phyloP scores from a whole-genome alignment of 164 flowering plant species.

The Magnolia officinalis region DNA sequence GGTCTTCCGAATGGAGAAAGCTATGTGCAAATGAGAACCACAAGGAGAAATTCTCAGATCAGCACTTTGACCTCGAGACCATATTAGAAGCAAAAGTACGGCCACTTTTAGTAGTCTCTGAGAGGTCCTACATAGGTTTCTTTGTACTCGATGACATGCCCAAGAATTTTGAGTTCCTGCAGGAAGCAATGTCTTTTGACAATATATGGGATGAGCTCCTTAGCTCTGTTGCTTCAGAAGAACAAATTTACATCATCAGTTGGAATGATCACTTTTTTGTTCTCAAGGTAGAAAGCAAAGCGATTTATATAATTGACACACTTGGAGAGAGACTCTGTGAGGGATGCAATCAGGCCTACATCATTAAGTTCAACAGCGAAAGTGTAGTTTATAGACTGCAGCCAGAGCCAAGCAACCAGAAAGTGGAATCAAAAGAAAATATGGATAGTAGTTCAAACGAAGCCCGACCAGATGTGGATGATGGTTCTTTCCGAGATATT shows the following conservation, averaged over 20 bases:
- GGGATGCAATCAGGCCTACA: no score
- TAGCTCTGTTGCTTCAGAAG: neutral
- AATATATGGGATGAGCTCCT: slow-evolving; percentile 45
- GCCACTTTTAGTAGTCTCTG: slow-evolving; percentile 29
- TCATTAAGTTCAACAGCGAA: slow-evolving; percentile 15
- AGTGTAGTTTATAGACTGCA: slow-evolving; percentile 19
- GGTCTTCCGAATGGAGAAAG: slow-evolving; percentile 51
- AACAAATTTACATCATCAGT: neutral
- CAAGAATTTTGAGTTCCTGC: slow-evolving; percentile 38
- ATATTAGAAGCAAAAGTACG: slow-evolving; percentile 34
- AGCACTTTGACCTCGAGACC: slow-evolving; percentile 62
- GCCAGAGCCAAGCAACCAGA: neutral
- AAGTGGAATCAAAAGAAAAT: neutral
- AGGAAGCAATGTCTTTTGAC: slow-evolving; percentile 51
- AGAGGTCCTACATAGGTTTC: slow-evolving; percentile 49
- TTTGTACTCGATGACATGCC: slow-evolving; percentile 29
- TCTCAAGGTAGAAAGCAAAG: no score
- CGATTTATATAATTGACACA: no score
- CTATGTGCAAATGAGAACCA: slow-evolving; percentile 33
- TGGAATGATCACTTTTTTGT: no score
- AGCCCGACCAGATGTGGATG: neutral
- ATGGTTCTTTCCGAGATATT: slow-evolving; percentile 2
- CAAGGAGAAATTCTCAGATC: slow-evolving; percentile 34
- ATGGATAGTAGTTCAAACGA: neutral
- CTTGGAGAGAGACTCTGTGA: no score